phyloP scores from a whole-genome alignment of 2,329 filamentous ascomycete genomes.

The Gaeumannomyces tritici region DNA sequence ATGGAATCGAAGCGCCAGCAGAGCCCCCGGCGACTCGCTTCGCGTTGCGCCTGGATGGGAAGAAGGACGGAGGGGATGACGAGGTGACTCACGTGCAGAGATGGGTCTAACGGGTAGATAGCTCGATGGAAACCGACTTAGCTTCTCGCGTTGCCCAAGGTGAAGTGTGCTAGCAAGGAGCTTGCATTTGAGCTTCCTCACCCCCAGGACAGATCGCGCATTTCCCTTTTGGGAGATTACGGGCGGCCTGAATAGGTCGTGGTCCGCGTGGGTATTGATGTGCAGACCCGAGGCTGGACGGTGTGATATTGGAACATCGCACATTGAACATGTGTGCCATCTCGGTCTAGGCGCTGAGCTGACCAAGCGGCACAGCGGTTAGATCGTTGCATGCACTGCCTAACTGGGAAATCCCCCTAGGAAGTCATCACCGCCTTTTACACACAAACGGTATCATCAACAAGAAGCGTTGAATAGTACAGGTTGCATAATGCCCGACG shows the following conservation, averaged over 20 bases:
- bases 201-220: not conserved
- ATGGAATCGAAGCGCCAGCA: not conserved
- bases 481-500: not conserved
- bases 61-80: not conserved
- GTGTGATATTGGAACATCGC: not conserved
- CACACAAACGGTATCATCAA: no score
- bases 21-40: not conserved
- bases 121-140: no score
- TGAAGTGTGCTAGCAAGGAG: no score
- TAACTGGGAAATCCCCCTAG: not conserved
- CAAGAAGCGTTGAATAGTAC: no score
- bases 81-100: no score
- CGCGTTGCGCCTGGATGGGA: no score
- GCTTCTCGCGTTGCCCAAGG: no score
- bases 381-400: not conserved
- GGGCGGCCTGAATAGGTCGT: not conserved
- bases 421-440: not conserved
- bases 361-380: not conserved
- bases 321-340: not conserved
- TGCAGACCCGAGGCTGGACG: not conserved
- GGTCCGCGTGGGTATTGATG: not conserved
- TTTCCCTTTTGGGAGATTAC: not conserved
- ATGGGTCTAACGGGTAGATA: no score
- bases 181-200: no score
- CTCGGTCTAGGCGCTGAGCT: not conserved